Percentiles rank a stretch among this genome's conserved stretches.
phyloP scores from a whole-genome alignment of 2,329 filamentous ascomycete genomes.

The Pestalotiopsis sp. region DNA sequence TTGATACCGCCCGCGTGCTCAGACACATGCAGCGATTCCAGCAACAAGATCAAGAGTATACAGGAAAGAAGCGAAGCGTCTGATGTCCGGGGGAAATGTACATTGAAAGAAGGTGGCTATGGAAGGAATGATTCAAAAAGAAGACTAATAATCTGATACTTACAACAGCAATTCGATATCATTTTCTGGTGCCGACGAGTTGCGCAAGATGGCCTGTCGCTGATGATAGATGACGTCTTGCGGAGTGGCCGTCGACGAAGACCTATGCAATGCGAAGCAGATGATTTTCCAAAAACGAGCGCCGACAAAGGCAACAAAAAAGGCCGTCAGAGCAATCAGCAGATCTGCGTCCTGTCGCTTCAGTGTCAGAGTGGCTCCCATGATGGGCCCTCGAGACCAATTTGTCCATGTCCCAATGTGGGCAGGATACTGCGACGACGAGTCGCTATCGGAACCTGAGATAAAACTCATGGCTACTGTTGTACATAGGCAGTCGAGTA shows the following conservation, averaged over 20 bases:
- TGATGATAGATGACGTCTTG: slow-evolving; percentile 18
- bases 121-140: too few species aligned
- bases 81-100: too few species aligned
- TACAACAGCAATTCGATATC: slow-evolving; percentile 11
- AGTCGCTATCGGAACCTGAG: neutral
- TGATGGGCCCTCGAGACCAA: slow-evolving; percentile 16
- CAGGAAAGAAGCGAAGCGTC: too few species aligned
- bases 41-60: too few species aligned
- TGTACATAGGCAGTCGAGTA: neutral
- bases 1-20: too few species aligned
- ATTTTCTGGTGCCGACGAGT: slow-evolving; percentile 17
- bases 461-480: neutral
- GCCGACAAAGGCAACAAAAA: slow-evolving; percentile 22
- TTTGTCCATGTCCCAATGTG: slow-evolving; percentile 18
- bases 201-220: slow-evolving; percentile 20
- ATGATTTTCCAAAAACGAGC: slow-evolving; percentile 20
- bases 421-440: neutral
- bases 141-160: too few species aligned
- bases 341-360: slow-evolving; percentile 14
- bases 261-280: slow-evolving; percentile 17
- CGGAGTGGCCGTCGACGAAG: slow-evolving; percentile 10
- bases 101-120: too few species aligned
- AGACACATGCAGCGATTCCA: too few species aligned
- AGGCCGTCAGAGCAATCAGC: slow-evolving; percentile 19
- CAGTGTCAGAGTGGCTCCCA: slow-evolving; percentile 18